Evolutionary conservation across 140 eudicot species (phyloP), one percentile per base, ranked within the genome.

Genomic region (Stevia rebaudiana): DNA sequence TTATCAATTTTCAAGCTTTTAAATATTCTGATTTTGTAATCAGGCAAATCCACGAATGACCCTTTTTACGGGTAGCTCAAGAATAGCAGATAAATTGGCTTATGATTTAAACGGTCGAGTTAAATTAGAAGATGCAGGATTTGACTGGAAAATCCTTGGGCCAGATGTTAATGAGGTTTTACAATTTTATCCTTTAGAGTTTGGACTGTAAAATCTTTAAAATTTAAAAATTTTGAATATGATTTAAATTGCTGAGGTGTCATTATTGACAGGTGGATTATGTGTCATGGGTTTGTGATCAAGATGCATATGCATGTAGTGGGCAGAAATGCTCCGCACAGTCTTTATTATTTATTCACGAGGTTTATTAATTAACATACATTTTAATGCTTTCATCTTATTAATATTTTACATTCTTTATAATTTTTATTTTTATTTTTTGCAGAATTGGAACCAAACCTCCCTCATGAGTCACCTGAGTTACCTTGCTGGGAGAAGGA

Each of bases 311-410:
- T 69, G 95, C 94, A 18, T 90, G 97, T 70, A 90, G 97, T 63
- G 97, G 97, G n/a, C 95, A 90, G 60, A 86, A 90, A 73, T 90
- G 97, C 75, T 90, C 97, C 17, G 97, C 95, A 54, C 95, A 90
- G 51, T 90, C 97, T 7, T 68, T 90, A 39, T 76, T 90, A 28
- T 90, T 90, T 72, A 54, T 90, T 76, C 97, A 90, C 31, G 95
- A 87, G 91, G 97, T 87, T 36, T 46, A 6, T 48, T 17, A 57
- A 17, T 57, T 23, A 41, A 33, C 6, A 19, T 73, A 4, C 17
- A 4, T 3, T 62, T 28, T 51, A 19, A 25, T 40, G 37, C 15
- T 62, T 61, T 42, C 7, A n/a, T 51, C 12, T 4, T 36, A 11
- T 25, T 42, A 6, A 37, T 21, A 24, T 67, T 10, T 3, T 17